Evolutionary conservation across 2,329 filamentous ascomycete species (phyloP).

Genomic region (Botrytis hyacinthi): DNA sequence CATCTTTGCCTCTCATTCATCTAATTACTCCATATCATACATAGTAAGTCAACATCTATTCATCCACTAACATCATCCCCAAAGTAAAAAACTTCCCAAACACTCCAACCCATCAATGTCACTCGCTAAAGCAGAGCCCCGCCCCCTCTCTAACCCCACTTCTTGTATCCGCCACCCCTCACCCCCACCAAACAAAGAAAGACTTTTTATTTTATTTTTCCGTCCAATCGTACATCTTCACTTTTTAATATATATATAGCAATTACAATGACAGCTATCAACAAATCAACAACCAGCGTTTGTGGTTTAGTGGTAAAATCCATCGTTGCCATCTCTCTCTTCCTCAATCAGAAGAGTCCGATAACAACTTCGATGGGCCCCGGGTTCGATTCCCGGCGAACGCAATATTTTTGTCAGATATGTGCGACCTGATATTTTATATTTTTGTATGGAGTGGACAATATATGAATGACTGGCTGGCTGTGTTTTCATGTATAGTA

Average conservation of each 20-base stretch:
- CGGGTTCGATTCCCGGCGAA: not conserved
- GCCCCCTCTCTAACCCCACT: not conserved
- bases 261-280: fast-evolving
- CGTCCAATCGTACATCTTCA: fast-evolving
- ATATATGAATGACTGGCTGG: no score
- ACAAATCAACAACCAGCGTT: not conserved
- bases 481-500: no score
- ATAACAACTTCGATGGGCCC: not conserved
- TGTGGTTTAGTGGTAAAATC: constrained; percentile 26
- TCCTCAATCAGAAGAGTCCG: not conserved
- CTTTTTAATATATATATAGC: fast-evolving
- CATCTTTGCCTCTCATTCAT: not conserved
- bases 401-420: fast-evolving
- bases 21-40: not conserved
- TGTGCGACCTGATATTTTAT: no score
- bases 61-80: not conserved
- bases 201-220: not conserved
- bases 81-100: not conserved
- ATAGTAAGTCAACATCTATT: not conserved
- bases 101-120: not conserved
- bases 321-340: constrained; percentile 5
- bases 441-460: no score
- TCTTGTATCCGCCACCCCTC: not conserved
- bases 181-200: not conserved
- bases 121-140: not conserved